These are phyloP conservation scores for Pseudogymnoascus sp. DNA, from an alignment of 2,329 filamentous ascomycete genomes.

Conservation along the genomic window DNA sequence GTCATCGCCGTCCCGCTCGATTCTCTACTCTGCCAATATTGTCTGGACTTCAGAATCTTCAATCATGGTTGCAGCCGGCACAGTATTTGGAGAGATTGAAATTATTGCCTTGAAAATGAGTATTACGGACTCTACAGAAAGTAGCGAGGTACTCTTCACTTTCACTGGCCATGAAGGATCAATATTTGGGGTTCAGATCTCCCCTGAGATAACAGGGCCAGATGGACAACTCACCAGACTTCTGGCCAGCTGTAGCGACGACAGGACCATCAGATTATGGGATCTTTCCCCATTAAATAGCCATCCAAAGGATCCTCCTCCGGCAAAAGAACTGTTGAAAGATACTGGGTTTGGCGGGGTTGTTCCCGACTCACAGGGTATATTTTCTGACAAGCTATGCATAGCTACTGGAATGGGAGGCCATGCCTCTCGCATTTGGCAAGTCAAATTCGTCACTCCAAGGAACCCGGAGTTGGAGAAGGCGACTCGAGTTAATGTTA, in stretches of 20 bases:
- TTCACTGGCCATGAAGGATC: conserved; percentile 78
- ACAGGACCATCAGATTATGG: conserved; percentile 84
- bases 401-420: conserved; percentile 71
- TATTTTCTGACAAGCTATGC: conserved; percentile 31
- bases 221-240: conserved; percentile 44
- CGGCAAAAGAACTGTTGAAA: conserved; percentile 22
- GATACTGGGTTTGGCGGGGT: conserved; percentile 55
- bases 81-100: conserved; percentile 90
- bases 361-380: not conserved
- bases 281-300: conserved; percentile 44
- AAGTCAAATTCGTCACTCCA: conserved; percentile 55
- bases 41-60: conserved; percentile 49
- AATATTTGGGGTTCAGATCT: conserved; percentile 83
- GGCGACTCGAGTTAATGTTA: conserved; percentile 40
- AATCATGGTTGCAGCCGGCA: conserved; percentile 76
- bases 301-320: not conserved
- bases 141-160: conserved; percentile 42
- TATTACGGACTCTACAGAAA: conserved; percentile 10
- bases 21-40: conserved; percentile 78
- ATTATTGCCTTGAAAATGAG: conserved; percentile 66
- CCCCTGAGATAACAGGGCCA: conserved; percentile 40
- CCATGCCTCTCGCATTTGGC: conserved; percentile 86
- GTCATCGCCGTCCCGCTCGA: conserved; percentile 64
- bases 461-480: conserved; percentile 3
- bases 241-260: conserved; percentile 91